Evolutionary conservation across 2,329 filamentous ascomycete genomes (phyloP), one percentile per base, ranked within the genome.

Genomic region (Fulvia fulva): DNA sequence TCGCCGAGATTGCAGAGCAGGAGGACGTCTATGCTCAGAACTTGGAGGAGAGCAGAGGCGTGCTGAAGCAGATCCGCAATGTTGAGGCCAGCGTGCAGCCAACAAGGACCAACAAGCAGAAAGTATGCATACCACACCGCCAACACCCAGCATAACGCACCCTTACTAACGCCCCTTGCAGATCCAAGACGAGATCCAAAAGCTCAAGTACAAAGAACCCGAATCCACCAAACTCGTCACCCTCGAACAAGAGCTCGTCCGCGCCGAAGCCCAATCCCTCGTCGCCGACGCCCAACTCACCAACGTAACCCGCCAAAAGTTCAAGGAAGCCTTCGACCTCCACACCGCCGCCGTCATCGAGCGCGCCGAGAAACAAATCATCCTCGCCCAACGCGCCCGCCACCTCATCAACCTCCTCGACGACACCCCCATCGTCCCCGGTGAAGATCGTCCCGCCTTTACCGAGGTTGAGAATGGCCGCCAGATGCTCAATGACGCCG

Each of bases 251-350:
- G 94, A 97, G 80, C 86, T 99, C 54, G 92, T 99, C 54, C 83
- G 94, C 65, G 92, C 93, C 23, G 94, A 99, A 80, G 94, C 94
- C 2, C 92, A 97, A 80, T 95, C 91, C 69, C 77, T 99, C 59
- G 94, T 99, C 51, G 94, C 94, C 1, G 94, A 99, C 77, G 94
- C 94, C 22, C 94, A 99, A 76, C 81, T 99, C 74, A 93, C 89
- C 71, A 99, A 99, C 74, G 86, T 96, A 67, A 97, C 94, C 34
- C 89, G 94, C 58, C 89, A 94, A 76, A 97, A 97, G 78, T 82
- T 99, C 77, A 97, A 96, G 78, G 90, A 97, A 76, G 90, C 94
- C 23, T 97, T 93, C 72, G 90, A 92, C 65, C 76, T 89, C 60
- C 91, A 97, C 73, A 90, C 96, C 64, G 85, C 89, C 16, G 91